Evolutionary conservation across 2,329 filamentous ascomycete genomes (phyloP).

Genomic region (Fusarium sp.): DNA sequence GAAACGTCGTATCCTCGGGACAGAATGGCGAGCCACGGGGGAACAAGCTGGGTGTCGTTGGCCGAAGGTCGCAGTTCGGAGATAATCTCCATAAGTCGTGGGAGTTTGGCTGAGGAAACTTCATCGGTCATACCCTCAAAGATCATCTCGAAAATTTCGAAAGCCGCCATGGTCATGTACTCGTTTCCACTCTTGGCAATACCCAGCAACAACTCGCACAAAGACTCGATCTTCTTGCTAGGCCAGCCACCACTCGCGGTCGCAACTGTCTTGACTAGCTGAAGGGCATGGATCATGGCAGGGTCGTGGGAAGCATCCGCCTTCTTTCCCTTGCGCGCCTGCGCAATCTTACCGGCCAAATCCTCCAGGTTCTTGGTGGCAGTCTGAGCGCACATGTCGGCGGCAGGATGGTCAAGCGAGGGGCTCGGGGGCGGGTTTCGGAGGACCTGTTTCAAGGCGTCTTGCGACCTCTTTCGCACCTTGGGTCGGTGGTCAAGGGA

Average conservation of each 20-base stretch:
- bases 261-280: conserved; percentile 91
- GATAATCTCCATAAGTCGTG: conserved; percentile 89
- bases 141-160: conserved; percentile 97
- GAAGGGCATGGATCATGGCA: conserved; percentile 88
- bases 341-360: conserved; percentile 71
- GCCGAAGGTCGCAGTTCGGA: conserved; percentile 89
- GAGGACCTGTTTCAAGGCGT: conserved; percentile 85
- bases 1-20: conserved; percentile 95
- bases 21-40: conserved; percentile 95
- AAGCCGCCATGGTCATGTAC: conserved; percentile 94
- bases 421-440: conserved; percentile 90
- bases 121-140: conserved; percentile 92
- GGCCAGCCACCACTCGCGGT: conserved; percentile 93
- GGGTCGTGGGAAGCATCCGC: conserved; percentile 78
- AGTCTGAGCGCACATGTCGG: conserved; percentile 95
- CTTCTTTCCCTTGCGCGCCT: conserved; percentile 73
- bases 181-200: conserved; percentile 94
- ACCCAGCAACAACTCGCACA: conserved; percentile 89
- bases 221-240: conserved; percentile 90
- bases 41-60: conserved; percentile 93
- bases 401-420: conserved; percentile 91
- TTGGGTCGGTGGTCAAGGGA: conserved; percentile 91
- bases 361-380: conserved; percentile 84
- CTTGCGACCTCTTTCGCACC: conserved; percentile 91
- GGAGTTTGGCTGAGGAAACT: conserved; percentile 88